Evolutionary conservation across 202 grass and related monocot species (phyloP).

Genomic region (Dendrocalamus latiflorus): DNA sequence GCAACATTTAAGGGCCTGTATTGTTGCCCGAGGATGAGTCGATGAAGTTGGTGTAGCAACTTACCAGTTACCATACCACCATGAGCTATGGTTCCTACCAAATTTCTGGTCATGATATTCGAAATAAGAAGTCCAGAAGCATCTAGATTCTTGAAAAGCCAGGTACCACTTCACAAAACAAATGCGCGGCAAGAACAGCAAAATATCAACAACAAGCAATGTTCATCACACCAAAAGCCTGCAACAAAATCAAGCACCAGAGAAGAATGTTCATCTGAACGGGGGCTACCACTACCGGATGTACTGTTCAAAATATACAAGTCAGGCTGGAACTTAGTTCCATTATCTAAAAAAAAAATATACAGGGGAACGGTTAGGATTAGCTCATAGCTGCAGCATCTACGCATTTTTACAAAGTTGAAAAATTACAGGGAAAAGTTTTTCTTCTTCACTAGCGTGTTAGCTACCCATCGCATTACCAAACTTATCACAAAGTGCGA

Average conservation of each 20-base stretch:
- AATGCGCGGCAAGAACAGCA: not conserved
- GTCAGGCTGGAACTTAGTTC: no score
- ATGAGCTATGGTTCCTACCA: not conserved
- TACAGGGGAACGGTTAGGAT: not conserved
- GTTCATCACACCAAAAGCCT: not conserved
- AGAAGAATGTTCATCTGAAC: not conserved
- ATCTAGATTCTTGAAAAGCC: not conserved
- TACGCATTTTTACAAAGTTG: constrained; percentile 23
- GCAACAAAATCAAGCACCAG: not conserved
- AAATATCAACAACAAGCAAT: not conserved
- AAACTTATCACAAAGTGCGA: constrained; percentile 32
- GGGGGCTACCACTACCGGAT: not conserved
- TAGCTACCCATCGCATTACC: not conserved
- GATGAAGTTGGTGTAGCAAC: not conserved
- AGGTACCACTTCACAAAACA: not conserved
- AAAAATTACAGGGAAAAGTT: not conserved
- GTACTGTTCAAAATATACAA: not conserved
- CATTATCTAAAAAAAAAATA: no score
- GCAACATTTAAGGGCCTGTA: not conserved
- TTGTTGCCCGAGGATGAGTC: not conserved
- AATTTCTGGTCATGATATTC: not conserved
- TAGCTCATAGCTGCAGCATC: not conserved
- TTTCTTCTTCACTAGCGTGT: constrained; percentile 13
- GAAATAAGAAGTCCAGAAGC: not conserved
- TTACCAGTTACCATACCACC: not conserved